phyloP scores from a whole-genome alignment of 1,284 basidiomycete genomes.

The Ganoderma multipileum region DNA sequence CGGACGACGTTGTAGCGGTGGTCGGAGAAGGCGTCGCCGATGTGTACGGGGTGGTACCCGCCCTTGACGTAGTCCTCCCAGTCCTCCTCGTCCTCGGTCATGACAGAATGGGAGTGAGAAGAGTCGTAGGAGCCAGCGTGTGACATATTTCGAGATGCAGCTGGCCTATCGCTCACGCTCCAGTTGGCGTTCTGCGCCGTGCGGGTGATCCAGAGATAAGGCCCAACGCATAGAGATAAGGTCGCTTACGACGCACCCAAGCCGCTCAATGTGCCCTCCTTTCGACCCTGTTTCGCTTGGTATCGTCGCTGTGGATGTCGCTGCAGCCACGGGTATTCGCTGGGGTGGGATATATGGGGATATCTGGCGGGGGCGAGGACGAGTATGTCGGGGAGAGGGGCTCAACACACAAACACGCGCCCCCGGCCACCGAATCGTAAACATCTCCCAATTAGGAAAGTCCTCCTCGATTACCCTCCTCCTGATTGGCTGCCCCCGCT shows the following conservation, averaged over 20 bases:
- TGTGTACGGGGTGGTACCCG: slow-evolving; percentile 95
- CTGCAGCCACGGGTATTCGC: neutral
- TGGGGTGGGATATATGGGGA: slow-evolving; percentile 1
- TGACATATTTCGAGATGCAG: slow-evolving; percentile 46
- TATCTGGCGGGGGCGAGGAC: slow-evolving; percentile 1
- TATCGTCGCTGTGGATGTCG: neutral
- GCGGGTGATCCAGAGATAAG: slow-evolving; percentile 30
- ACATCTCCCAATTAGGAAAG: slow-evolving; percentile 28
- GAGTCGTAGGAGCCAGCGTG: slow-evolving; percentile 56
- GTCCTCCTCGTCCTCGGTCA: slow-evolving; percentile 84
- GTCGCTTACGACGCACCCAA: slow-evolving; percentile 17
- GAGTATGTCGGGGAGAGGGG: slow-evolving; percentile 14
- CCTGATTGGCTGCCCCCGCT: slow-evolving; percentile 29
- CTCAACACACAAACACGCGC: slow-evolving; percentile 13
- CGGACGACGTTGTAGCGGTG: slow-evolving; percentile 91
- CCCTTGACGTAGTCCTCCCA: slow-evolving; percentile 91
- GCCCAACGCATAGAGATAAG: slow-evolving; percentile 23
- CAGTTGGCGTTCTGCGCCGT: slow-evolving; percentile 6
- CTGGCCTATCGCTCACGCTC: slow-evolving; percentile 17
- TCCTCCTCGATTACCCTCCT: slow-evolving; percentile 17
- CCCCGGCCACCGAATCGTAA: slow-evolving; percentile 22
- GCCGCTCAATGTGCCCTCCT: neutral
- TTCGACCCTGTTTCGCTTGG: neutral
- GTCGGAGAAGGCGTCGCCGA: slow-evolving; percentile 92
- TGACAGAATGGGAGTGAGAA: slow-evolving; percentile 63